These are phyloP conservation scores for Pogostemon cablin DNA, from an alignment of 257 asterid species.

Conservation along the genomic window DNA sequence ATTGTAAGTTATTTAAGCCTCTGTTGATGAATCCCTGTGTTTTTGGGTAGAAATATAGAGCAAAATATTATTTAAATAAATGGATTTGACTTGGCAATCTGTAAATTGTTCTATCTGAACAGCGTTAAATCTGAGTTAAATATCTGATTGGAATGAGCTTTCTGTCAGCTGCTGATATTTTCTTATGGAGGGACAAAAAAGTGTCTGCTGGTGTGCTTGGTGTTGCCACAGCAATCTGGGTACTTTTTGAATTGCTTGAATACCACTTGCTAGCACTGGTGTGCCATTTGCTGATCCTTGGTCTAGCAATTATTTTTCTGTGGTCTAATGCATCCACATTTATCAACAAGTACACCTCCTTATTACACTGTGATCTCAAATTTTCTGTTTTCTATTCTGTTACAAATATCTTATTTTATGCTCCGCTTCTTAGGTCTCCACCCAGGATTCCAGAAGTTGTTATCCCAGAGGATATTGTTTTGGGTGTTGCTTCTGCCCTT, in stretches of 20 bases:
- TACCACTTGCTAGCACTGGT: constrained; percentile 77
- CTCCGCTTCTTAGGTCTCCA: constrained; percentile 61
- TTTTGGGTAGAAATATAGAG: neutral
- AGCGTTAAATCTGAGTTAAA: neutral
- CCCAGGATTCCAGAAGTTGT: constrained; percentile 75
- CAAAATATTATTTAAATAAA: neutral
- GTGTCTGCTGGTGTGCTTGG: constrained; percentile 76
- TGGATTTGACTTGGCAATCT: constrained; percentile 7
- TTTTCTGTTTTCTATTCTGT: neutral
- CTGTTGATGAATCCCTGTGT: constrained; percentile 2
- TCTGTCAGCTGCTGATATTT: constrained; percentile 78
- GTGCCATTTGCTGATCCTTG: constrained; percentile 75
- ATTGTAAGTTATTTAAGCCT: neutral
- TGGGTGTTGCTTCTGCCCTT: constrained; percentile 70
- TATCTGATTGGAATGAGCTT: constrained; percentile 28
- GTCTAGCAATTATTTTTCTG: constrained; percentile 61
- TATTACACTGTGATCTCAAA: constrained; percentile 1
- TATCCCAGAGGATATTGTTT: constrained; percentile 71
- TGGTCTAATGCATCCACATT: constrained; percentile 79
- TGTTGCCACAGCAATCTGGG: constrained; percentile 75
- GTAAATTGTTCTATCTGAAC: neutral
- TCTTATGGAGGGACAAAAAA: constrained; percentile 86
- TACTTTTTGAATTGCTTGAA: constrained; percentile 80
- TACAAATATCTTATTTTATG: constrained; percentile 21
- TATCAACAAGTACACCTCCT: constrained; percentile 66